Evolutionary conservation across 106 monocot genomes (phyloP).

Genomic region (Alisma plantagoaquatica): DNA sequence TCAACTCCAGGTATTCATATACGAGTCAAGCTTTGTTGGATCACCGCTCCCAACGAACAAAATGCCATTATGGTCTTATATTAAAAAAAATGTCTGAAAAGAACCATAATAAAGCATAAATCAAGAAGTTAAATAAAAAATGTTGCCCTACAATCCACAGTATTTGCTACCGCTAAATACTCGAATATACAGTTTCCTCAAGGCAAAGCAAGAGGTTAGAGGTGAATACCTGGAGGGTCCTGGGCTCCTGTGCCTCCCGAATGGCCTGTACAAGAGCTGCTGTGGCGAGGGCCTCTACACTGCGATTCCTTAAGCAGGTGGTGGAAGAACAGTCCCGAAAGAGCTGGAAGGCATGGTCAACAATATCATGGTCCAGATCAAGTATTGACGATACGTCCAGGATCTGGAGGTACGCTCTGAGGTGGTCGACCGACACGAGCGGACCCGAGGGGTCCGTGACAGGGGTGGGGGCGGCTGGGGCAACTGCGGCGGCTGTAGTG

Average conservation of each 20-base stretch:
- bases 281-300: constrained; percentile 89
- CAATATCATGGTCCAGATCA: constrained; percentile 65
- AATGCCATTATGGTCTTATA: too few species aligned
- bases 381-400: constrained; percentile 86
- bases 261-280: constrained; percentile 99
- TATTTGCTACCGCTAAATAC: too few species aligned
- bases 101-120: too few species aligned
- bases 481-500: background rate
- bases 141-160: too few species aligned
- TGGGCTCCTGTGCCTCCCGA: constrained; percentile 87
- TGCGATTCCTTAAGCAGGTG: constrained; percentile 83
- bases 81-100: too few species aligned
- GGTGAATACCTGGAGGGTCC: constrained; percentile 97
- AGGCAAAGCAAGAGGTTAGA: too few species aligned
- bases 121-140: too few species aligned
- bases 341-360: constrained; percentile 88
- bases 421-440: constrained; percentile 64
- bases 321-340: constrained; percentile 89
- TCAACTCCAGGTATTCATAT: too few species aligned
- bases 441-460: constrained; percentile 24
- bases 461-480: too few species aligned
- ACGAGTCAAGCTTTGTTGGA: too few species aligned
- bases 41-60: too few species aligned
- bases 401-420: constrained; percentile 91
- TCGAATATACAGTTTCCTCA: too few species aligned